Evolutionary conservation across 1,139 yeast species (phyloP).

Genomic region (Geotrichum klebahnii): DNA sequence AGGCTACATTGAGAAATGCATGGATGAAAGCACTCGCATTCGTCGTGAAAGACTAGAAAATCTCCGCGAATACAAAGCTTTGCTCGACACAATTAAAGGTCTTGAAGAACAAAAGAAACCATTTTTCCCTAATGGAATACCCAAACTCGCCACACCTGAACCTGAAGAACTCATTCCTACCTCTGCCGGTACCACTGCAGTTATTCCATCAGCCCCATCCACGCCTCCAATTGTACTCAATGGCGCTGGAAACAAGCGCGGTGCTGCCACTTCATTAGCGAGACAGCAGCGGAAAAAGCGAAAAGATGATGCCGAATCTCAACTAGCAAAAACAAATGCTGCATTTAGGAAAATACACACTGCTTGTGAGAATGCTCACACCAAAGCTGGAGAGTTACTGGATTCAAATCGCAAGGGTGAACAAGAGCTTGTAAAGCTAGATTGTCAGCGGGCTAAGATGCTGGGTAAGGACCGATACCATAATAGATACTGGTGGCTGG

Average conservation of each 20-base stretch:
- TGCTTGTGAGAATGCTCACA: conserved; percentile 21
- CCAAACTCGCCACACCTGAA: conserved; percentile 18
- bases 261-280: conserved; percentile 25
- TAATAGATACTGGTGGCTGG: conserved; percentile 96
- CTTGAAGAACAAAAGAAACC: conserved; percentile 35
- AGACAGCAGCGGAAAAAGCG: conserved; percentile 30
- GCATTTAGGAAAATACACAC: conserved; percentile 48
- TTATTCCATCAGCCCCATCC: conserved; percentile 2
- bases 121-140: conserved; percentile 27
- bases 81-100: conserved; percentile 49
- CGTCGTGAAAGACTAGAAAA: conserved; percentile 68
- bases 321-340: conserved; percentile 46
- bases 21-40: conserved; percentile 59
- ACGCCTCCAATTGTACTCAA: conserved; percentile 12
- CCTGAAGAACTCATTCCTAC: conserved; percentile 3
- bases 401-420: conserved; percentile 39
- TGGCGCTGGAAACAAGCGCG: conserved; percentile 20
- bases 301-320: conserved; percentile 51
- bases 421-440: conserved; percentile 41
- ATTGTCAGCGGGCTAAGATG: conserved; percentile 70
- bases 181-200: conserved; percentile 7
- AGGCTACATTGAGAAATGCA: conserved; percentile 59
- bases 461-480: conserved; percentile 80
- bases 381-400: conserved; percentile 25
- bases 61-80: conserved; percentile 54